Conservation (phyloP, 345 rosid genomes). For the Sonneratia alba region DNA sequence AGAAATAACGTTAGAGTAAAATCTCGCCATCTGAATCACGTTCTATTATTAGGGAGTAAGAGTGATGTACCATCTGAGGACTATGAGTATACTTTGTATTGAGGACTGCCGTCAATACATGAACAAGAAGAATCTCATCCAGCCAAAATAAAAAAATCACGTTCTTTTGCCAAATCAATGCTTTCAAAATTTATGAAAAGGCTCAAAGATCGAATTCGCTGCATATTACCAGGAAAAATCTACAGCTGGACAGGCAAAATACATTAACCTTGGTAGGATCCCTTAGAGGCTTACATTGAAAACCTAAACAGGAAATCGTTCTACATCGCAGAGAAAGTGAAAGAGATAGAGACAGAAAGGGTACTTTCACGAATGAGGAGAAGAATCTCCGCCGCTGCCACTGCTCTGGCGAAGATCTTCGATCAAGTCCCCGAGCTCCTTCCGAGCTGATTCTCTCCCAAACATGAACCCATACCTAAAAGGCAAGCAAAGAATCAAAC, state of each 20-base stretch:
- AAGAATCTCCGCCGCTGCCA: constrained; percentile 18
- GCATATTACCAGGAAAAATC: background rate
- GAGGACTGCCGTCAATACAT: too few species aligned
- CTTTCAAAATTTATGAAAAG: background rate
- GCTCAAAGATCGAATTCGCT: background rate
- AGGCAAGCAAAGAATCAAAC: background rate
- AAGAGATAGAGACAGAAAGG: background rate
- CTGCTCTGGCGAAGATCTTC: constrained; percentile 54
- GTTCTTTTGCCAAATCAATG: background rate
- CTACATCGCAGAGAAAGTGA: background rate
- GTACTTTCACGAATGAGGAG: constrained; percentile 27
- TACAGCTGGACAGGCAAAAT: background rate
- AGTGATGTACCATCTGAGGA: too few species aligned
- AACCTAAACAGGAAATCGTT: background rate
- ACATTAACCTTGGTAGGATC: background rate
- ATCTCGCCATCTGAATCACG: background rate
- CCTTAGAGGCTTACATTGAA: background rate
- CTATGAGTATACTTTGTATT: too few species aligned
- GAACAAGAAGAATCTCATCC: too few species aligned
- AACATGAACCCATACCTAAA: constrained; percentile 90
- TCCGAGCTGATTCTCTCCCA: constrained; percentile 86
- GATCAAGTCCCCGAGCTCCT: constrained; percentile 69
- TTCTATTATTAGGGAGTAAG: background rate
- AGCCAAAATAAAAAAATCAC: too few species aligned
- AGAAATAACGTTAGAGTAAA: background rate